phyloP scores from a whole-genome alignment of 495 filamentous ascomycete genomes.

The Hypoxylon lienhwacheense region DNA sequence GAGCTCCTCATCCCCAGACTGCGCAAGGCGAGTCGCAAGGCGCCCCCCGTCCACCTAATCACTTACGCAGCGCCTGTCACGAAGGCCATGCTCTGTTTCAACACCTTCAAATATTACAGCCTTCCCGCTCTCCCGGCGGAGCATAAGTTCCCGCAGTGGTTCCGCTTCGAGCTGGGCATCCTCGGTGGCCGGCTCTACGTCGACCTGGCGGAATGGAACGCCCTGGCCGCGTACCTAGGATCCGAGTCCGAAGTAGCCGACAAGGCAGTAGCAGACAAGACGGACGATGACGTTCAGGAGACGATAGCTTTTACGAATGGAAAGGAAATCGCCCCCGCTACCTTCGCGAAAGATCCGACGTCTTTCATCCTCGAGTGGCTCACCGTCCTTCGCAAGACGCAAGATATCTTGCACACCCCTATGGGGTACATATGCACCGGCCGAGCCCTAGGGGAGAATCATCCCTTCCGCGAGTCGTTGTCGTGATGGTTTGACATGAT shows the following conservation, averaged over 20 bases:
- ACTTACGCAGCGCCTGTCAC: constrained; percentile 58
- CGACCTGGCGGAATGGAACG: constrained; percentile 42
- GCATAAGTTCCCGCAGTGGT: constrained; percentile 46
- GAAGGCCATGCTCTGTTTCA: constrained; percentile 56
- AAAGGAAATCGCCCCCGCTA: not conserved
- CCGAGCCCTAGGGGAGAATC: constrained; percentile 37
- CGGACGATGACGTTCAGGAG: not conserved
- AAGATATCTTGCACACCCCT: constrained; percentile 56
- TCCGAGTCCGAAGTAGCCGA: not conserved
- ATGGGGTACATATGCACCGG: constrained; percentile 59
- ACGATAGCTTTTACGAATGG: not conserved
- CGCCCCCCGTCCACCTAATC: constrained; percentile 42
- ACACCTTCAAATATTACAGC: constrained; percentile 50
- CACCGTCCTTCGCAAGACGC: constrained; percentile 51
- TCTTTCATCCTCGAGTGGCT: constrained; percentile 57
- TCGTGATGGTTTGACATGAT: constrained; percentile 1
- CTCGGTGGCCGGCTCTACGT: constrained; percentile 61
- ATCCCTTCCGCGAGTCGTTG: constrained; percentile 41
- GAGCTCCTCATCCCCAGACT: constrained; percentile 50
- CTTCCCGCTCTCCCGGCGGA: constrained; percentile 47
- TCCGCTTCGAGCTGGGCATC: constrained; percentile 57
- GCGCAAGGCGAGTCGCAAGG: constrained; percentile 7
- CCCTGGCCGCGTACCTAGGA: constrained; percentile 1
- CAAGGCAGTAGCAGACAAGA: not conserved
- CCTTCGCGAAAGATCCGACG: constrained; percentile 38